Evolutionary conservation across 139 green algal genomes (phyloP).

Genomic region (Pleodorina starrii): DNA sequence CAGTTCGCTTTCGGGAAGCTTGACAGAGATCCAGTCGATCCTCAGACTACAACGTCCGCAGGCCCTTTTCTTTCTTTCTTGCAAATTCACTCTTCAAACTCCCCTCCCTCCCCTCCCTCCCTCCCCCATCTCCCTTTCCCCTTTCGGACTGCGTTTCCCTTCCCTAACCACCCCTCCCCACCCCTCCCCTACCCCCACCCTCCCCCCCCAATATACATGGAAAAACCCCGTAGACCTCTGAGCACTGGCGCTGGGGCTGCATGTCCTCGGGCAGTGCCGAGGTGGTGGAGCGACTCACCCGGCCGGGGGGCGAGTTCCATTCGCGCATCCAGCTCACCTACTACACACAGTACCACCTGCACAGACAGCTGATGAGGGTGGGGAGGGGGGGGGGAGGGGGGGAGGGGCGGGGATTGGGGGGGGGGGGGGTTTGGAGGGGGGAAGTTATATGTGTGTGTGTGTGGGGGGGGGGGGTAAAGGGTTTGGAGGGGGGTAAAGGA

Average conservation of each 20-base stretch:
- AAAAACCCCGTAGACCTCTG: too few species aligned
- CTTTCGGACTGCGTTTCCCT: too few species aligned
- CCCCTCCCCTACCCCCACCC: too few species aligned
- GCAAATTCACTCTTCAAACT: background rate
- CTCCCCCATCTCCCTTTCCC: background rate
- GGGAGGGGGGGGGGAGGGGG: background rate
- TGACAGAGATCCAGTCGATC: too few species aligned
- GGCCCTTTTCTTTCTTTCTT: too few species aligned
- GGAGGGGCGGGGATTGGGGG: background rate
- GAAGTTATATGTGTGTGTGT: too few species aligned
- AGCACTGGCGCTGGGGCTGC: constrained; percentile 94
- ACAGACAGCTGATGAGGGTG: constrained; percentile 82
- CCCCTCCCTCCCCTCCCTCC: background rate
- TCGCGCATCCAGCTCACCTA: constrained; percentile 72
- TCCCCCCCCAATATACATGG: background rate
- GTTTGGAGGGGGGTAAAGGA: too few species aligned
- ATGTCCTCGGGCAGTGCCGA: constrained; percentile 65
- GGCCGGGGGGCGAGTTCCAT: constrained; percentile 51
- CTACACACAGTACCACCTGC: constrained; percentile 94
- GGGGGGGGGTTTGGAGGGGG: too few species aligned
- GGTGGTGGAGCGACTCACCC: constrained; percentile 72
- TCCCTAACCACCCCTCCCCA: too few species aligned
- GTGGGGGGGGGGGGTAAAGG: too few species aligned
- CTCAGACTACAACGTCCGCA: too few species aligned
- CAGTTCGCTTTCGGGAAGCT: too few species aligned